Evolutionary conservation across 2,329 filamentous ascomycete species (phyloP).

Genomic region (Sporothrix dimorphospora): DNA sequence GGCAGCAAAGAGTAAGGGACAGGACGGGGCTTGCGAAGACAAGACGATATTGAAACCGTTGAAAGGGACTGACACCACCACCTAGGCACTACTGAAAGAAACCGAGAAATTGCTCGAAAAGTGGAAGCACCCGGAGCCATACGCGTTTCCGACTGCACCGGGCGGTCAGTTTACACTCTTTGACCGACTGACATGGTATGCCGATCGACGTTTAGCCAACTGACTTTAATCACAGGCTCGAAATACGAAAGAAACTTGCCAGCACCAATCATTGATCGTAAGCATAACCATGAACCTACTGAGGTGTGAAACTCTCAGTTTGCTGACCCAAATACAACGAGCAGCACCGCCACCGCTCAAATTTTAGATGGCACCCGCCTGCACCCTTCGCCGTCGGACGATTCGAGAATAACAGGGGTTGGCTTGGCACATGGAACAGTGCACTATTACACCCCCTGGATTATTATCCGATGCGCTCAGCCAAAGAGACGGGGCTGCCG

Average conservation of each 20-base stretch:
- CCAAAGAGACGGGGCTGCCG: no score
- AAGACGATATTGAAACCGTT: not conserved
- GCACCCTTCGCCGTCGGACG: not conserved
- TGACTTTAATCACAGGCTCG: slow-evolving; percentile 62
- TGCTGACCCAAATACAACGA: slow-evolving; percentile 33
- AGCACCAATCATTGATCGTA: slow-evolving; percentile 77
- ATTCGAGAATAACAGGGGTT: no score
- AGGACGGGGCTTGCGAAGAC: not conserved
- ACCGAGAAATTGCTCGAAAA: slow-evolving; percentile 85
- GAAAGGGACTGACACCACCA: slow-evolving; percentile 18
- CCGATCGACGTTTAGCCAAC: not conserved
- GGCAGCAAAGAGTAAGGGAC: slow-evolving; percentile 75
- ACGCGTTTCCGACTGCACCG: slow-evolving; percentile 83
- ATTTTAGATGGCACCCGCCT: slow-evolving; percentile 40
- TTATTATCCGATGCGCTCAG: no score
- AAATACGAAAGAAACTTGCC: slow-evolving; percentile 96
- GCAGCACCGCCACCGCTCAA: slow-evolving; percentile 57
- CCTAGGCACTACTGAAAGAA: slow-evolving; percentile 80
- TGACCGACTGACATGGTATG: slow-evolving; percentile 9
- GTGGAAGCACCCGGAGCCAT: slow-evolving; percentile 98
- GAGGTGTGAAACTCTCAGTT: not conserved
- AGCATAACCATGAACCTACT: slow-evolving; percentile 45
- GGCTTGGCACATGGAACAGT: no score
- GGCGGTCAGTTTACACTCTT: slow-evolving; percentile 68
- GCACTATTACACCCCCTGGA: no score